Evolutionary conservation across 306 rosid species (phyloP).

Genomic region (Rosa chinensis): DNA sequence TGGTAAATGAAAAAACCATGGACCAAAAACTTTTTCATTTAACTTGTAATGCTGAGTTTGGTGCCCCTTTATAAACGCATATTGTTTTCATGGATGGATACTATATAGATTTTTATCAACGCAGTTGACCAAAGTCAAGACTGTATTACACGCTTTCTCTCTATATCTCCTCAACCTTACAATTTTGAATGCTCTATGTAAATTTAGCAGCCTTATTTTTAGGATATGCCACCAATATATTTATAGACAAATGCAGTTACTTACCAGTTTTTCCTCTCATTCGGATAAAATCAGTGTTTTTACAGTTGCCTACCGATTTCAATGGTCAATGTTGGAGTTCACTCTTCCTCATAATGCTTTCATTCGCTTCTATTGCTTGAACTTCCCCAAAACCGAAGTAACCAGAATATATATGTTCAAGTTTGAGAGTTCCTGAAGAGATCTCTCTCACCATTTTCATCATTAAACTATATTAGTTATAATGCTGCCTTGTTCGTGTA

Average conservation of each 20-base stretch:
- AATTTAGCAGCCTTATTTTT: slow-evolving; percentile 1
- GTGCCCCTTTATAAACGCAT: too few relatives aligned
- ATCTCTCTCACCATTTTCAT: slow-evolving; percentile 32
- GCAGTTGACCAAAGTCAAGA: slow-evolving; percentile 2
- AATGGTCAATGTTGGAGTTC: slow-evolving; percentile 25
- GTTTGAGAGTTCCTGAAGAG: slow-evolving; percentile 44
- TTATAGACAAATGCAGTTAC: slow-evolving; percentile 20
- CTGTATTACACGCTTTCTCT: not conserved
- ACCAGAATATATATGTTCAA: slow-evolving; percentile 22
- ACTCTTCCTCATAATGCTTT: slow-evolving; percentile 20
- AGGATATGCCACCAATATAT: slow-evolving; percentile 4
- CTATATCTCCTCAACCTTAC: slow-evolving; percentile 10
- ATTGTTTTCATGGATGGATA: too few relatives aligned
- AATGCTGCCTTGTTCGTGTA: slow-evolving; percentile 24
- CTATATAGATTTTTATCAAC: too few relatives aligned
- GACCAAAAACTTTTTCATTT: too few relatives aligned
- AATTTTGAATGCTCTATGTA: not conserved
- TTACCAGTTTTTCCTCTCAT: slow-evolving; percentile 2
- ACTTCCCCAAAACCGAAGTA: slow-evolving; percentile 3
- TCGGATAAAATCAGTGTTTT: slow-evolving; percentile 24
- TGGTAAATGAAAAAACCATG: too few relatives aligned
- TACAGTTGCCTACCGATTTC: slow-evolving; percentile 27
- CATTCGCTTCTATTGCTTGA: slow-evolving; percentile 9
- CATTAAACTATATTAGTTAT: slow-evolving; percentile 18
- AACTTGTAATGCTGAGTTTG: too few relatives aligned